Evolutionary conservation across 106 monocot genomes (phyloP).

Genomic region (Xerophyta viscosa): DNA sequence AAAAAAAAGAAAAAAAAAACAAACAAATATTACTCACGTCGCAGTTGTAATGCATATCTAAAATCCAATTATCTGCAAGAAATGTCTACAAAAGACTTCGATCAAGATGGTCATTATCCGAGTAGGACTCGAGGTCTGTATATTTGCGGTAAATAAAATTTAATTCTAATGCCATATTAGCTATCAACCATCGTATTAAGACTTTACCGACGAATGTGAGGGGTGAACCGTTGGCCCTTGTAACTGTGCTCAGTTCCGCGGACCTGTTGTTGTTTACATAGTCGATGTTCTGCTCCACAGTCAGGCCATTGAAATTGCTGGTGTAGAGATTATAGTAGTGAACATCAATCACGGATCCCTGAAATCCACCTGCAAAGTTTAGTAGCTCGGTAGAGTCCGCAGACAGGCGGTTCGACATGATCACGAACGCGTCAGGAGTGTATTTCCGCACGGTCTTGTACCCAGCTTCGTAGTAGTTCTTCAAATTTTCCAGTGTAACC

Average conservation of each 20-base stretch:
- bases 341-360: slow-evolving; percentile 49
- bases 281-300: slow-evolving; percentile 64
- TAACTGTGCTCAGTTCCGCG: slow-evolving; percentile 17
- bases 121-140: no score
- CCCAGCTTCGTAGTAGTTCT: slow-evolving; percentile 54
- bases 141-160: no score
- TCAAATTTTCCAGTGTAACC: slow-evolving; percentile 29
- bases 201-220: slow-evolving; percentile 61
- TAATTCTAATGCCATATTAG: no score
- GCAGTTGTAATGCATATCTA: no score
- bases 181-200: no score
- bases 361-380: slow-evolving; percentile 43
- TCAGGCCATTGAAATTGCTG: slow-evolving; percentile 20
- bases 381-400: slow-evolving; percentile 38
- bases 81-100: no score
- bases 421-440: slow-evolving; percentile 47
- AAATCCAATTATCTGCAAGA: no score
- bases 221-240: slow-evolving; percentile 33
- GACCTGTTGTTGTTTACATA: slow-evolving; percentile 44
- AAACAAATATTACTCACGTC: no score
- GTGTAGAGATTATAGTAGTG: slow-evolving; percentile 76
- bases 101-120: no score
- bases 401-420: slow-evolving; percentile 56
- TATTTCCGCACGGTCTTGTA: slow-evolving; percentile 54
- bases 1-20: background rate